Percentiles rank a stretch among this genome's conserved stretches.
phyloP scores from a whole-genome alignment of 2,329 filamentous ascomycete species.

The Fusarium scirpi region DNA sequence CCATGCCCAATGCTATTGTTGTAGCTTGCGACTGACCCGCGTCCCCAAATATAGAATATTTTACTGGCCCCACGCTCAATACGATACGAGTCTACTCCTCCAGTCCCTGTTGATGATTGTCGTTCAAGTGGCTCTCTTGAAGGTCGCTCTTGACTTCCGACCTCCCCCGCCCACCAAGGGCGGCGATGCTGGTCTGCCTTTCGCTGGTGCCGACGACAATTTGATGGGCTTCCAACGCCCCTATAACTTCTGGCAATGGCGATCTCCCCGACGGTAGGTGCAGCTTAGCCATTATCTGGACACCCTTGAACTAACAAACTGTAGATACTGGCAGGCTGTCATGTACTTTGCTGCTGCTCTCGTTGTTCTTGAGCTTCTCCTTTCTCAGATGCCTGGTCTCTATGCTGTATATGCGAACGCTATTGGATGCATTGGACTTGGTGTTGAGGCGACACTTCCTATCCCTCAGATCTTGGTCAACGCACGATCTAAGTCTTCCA shows the following conservation, averaged over 20 bases:
- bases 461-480: slow-evolving; percentile 83
- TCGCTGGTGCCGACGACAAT: slow-evolving; percentile 63
- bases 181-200: slow-evolving; percentile 71
- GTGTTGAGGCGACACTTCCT: slow-evolving; percentile 84
- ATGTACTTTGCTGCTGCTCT: slow-evolving; percentile 74
- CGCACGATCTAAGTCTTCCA: slow-evolving; percentile 74
- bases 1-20: background rate
- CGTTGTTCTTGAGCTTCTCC: slow-evolving; percentile 73
- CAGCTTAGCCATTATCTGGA: background rate
- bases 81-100: slow-evolving; percentile 71
- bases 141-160: slow-evolving; percentile 76
- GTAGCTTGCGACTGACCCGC: slow-evolving; percentile 34
- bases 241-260: slow-evolving; percentile 88
- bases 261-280: slow-evolving; percentile 73
- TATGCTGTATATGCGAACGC: slow-evolving; percentile 74
- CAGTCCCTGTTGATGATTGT: slow-evolving; percentile 75
- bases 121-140: slow-evolving; percentile 72
- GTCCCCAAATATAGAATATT: slow-evolving; percentile 65
- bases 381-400: slow-evolving; percentile 68
- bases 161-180: slow-evolving; percentile 69
- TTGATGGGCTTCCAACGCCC: slow-evolving; percentile 64
- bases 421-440: slow-evolving; percentile 80
- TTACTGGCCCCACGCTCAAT: slow-evolving; percentile 76
- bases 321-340: slow-evolving; percentile 82
- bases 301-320: slow-evolving; percentile 15